These are phyloP conservation scores for Alternaria novae-zelandiae DNA, from an alignment of 2,329 filamentous ascomycete species.

Conservation along the genomic window DNA sequence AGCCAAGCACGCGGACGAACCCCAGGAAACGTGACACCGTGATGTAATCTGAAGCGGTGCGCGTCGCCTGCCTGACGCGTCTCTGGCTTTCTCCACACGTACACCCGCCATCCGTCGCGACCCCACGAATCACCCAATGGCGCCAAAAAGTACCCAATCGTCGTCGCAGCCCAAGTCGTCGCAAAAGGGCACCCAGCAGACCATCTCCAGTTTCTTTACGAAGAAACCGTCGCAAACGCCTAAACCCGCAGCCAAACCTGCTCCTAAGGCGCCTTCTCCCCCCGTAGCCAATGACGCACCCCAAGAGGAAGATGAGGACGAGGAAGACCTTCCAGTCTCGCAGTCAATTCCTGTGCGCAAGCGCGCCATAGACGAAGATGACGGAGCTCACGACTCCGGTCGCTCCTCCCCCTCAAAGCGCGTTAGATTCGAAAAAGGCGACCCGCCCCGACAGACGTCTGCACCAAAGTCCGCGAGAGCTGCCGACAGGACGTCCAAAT, in stretches of 20 bases:
- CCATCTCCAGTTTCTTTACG: constrained; percentile 86
- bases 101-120: constrained; percentile 12
- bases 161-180: constrained; percentile 38
- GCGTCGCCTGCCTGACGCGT: constrained; percentile 22
- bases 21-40: constrained; percentile 30
- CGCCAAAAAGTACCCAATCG: constrained; percentile 44
- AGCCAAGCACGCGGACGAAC: background rate
- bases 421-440: constrained; percentile 32
- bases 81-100: constrained; percentile 11
- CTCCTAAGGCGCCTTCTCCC: constrained; percentile 25
- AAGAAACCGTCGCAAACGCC: constrained; percentile 48
- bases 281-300: constrained; percentile 18
- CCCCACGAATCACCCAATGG: constrained; percentile 35
- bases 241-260: constrained; percentile 23
- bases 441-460: constrained; percentile 29
- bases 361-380: constrained; percentile 47
- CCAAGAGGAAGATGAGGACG: constrained; percentile 13
- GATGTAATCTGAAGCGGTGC: constrained; percentile 15
- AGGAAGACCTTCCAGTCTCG: constrained; percentile 17
- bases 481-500: constrained; percentile 63
- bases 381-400: constrained; percentile 40
- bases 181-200: constrained; percentile 72
- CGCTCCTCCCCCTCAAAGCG: constrained; percentile 48
- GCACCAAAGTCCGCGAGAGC: constrained; percentile 42
- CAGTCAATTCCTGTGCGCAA: constrained; percentile 25